A percentile compares a stretch with the other conserved stretches of the same genome.
phyloP scores from a whole-genome alignment of 2,329 filamentous ascomycete species.

The Claviceps sp. region DNA sequence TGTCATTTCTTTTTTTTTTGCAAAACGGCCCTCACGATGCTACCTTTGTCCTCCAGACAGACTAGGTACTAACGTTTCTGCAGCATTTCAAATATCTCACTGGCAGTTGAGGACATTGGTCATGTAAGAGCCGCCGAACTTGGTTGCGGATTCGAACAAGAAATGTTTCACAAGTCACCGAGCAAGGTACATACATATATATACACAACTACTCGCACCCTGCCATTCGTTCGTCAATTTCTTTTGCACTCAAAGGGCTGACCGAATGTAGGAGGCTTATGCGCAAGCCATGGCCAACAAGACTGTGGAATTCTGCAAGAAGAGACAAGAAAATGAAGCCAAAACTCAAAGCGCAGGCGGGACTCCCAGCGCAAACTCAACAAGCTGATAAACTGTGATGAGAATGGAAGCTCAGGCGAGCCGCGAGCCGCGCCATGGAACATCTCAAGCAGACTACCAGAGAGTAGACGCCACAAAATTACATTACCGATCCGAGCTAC shows the following conservation, averaged over 20 bases:
- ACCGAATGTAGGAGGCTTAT: conserved; percentile 29
- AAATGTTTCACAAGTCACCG: conserved; percentile 29
- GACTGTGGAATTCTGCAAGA: conserved; percentile 34
- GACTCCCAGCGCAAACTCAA: conserved; percentile 23
- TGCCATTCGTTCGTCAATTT: neutral
- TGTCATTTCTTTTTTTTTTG: neutral
- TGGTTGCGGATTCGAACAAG: conserved; percentile 34
- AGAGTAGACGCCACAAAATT: too few relatives aligned
- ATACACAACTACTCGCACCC: neutral
- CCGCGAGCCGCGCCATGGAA: conserved; percentile 30
- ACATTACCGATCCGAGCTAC: too few relatives aligned
- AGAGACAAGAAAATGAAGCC: conserved; percentile 36
- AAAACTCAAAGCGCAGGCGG: conserved; percentile 27
- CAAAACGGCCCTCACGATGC: neutral
- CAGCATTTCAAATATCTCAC: conserved; percentile 37
- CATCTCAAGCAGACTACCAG: conserved; percentile 28
- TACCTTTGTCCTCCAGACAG: neutral
- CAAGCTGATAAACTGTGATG: conserved; percentile 35
- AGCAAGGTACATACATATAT: conserved; percentile 31
- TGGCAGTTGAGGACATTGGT: conserved; percentile 30
- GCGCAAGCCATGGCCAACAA: conserved; percentile 33
- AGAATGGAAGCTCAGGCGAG: conserved; percentile 39
- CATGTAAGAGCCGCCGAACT: conserved; percentile 26
- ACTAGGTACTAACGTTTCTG: conserved; percentile 5
- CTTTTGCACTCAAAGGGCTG: conserved; percentile 3